A percentile compares a stretch with the other conserved stretches of the same genome.
Conservation (phyloP, 2,329 filamentous ascomycete species). For the Lithohypha guttulata region DNA sequence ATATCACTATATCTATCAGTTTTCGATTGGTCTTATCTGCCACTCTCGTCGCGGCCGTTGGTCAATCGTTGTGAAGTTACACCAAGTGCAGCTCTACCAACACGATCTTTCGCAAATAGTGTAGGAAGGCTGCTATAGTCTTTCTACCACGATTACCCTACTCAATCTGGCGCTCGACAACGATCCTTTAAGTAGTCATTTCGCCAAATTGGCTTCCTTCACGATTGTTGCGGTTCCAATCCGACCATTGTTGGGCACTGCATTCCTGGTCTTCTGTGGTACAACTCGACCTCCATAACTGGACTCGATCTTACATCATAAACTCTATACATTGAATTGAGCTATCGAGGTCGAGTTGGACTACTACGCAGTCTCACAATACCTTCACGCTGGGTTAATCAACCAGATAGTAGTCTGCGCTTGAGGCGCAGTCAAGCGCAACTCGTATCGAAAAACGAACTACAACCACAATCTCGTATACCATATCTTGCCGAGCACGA, state of each 20-base stretch:
- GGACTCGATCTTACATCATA: too few species aligned
- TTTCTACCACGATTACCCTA: slow-evolving; percentile 18
- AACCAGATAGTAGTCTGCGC: slow-evolving; percentile 3
- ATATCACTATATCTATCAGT: neutral
- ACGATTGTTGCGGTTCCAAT: slow-evolving; percentile 59
- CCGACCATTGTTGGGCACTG: slow-evolving; percentile 84
- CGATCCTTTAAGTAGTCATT: slow-evolving; percentile 30
- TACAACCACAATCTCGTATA: slow-evolving; percentile 1
- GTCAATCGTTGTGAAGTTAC: too few species aligned
- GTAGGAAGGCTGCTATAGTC: slow-evolving; percentile 21
- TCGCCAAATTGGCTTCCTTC: slow-evolving; percentile 92
- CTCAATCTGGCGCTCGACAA: slow-evolving; percentile 32
- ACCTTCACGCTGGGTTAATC: slow-evolving; percentile 5
- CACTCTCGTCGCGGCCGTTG: neutral
- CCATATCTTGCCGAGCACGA: slow-evolving; percentile 18
- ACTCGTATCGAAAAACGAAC: neutral
- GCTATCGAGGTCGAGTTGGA: neutral
- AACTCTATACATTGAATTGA: too few species aligned
- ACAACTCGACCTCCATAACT: slow-evolving; percentile 98
- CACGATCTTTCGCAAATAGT: neutral
- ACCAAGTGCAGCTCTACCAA: neutral
- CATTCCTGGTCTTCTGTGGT: slow-evolving; percentile 89
- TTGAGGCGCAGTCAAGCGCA: neutral
- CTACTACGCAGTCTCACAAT: neutral
- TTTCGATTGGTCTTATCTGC: neutral